phyloP scores from a whole-genome alignment of 129 eudicot genomes.

The Chrysanthemum makinoi region DNA sequence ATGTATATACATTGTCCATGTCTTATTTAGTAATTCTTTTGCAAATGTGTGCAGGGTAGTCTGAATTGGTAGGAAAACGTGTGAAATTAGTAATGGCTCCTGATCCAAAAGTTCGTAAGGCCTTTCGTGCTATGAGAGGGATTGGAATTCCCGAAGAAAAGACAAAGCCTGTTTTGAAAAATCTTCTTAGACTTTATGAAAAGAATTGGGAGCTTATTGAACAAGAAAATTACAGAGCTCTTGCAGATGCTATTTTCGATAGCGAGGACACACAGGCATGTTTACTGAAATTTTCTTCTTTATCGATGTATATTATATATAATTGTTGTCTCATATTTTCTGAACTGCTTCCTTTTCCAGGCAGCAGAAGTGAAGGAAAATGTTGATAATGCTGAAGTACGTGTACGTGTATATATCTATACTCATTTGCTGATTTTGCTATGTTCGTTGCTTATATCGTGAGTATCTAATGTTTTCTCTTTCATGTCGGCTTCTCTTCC shows the following conservation, averaged over 20 bases:
- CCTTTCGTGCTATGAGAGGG: slow-evolving; percentile 73
- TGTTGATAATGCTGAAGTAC: slow-evolving; percentile 43
- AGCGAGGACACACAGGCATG: slow-evolving; percentile 47
- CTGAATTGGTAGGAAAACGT: slow-evolving; percentile 17
- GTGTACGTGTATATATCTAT: background rate
- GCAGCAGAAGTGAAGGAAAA: slow-evolving; percentile 44
- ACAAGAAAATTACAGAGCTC: slow-evolving; percentile 80
- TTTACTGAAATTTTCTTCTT: background rate
- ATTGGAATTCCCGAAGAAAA: slow-evolving; percentile 60
- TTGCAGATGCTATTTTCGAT: slow-evolving; percentile 89
- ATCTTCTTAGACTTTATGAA: slow-evolving; percentile 64
- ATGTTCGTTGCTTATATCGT: slow-evolving; percentile 1
- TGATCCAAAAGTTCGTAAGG: slow-evolving; percentile 42
- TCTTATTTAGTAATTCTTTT: background rate
- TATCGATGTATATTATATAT: slow-evolving; percentile 3
- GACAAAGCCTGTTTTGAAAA: slow-evolving; percentile 73
- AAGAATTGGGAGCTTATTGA: slow-evolving; percentile 88
- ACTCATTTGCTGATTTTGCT: background rate
- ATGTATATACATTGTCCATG: background rate
- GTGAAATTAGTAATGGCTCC: slow-evolving; percentile 41
- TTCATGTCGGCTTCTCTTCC: slow-evolving; percentile 21
- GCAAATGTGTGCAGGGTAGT: slow-evolving; percentile 14
- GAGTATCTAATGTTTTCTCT: slow-evolving; percentile 12
- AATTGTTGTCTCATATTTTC: background rate
- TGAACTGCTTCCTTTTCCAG: slow-evolving; percentile 30